phyloP scores from a whole-genome alignment of 2,329 filamentous ascomycete genomes.

The Ascochyta rabiei region DNA sequence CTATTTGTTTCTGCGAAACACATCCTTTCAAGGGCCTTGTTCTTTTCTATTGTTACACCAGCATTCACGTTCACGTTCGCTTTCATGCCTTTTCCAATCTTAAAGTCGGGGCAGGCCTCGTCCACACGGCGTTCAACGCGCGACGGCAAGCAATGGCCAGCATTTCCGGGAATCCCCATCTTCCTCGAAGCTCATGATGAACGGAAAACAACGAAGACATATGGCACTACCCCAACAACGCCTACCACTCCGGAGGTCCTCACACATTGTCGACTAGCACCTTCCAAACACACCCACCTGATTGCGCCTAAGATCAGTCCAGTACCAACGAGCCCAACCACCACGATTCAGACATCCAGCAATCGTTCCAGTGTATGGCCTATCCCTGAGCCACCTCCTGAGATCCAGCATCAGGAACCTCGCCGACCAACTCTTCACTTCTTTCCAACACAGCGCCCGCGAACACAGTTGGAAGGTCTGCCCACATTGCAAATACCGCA shows the following conservation, averaged over 20 bases:
- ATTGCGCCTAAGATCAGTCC: background rate
- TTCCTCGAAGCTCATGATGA: slow-evolving; percentile 31
- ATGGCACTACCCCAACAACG: slow-evolving; percentile 31
- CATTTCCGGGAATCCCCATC: slow-evolving; percentile 33
- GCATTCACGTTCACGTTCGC: slow-evolving; percentile 3
- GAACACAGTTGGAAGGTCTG: slow-evolving; percentile 17
- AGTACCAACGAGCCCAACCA: slow-evolving; percentile 19
- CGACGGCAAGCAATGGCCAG: slow-evolving; percentile 26
- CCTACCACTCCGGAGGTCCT: slow-evolving; percentile 25
- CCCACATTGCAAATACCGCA: slow-evolving; percentile 15
- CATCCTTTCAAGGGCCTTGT: background rate
- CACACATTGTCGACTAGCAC: background rate
- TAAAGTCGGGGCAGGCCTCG: slow-evolving; percentile 4
- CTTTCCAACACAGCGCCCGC: slow-evolving; percentile 20
- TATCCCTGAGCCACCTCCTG: slow-evolving; percentile 26
- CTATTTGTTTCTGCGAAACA: slow-evolving; percentile 5
- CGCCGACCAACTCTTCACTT: slow-evolving; percentile 24
- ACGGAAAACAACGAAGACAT: slow-evolving; percentile 17
- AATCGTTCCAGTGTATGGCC: slow-evolving; percentile 28
- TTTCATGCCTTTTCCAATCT: slow-evolving; percentile 28
- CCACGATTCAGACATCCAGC: slow-evolving; percentile 28
- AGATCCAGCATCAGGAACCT: slow-evolving; percentile 12
- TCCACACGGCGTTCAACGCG: slow-evolving; percentile 3
- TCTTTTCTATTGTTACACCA: slow-evolving; percentile 1
- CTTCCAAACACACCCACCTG: slow-evolving; percentile 1